Conservation (phyloP, 106 monocot genomes). For the Gastrodia elata region DNA sequence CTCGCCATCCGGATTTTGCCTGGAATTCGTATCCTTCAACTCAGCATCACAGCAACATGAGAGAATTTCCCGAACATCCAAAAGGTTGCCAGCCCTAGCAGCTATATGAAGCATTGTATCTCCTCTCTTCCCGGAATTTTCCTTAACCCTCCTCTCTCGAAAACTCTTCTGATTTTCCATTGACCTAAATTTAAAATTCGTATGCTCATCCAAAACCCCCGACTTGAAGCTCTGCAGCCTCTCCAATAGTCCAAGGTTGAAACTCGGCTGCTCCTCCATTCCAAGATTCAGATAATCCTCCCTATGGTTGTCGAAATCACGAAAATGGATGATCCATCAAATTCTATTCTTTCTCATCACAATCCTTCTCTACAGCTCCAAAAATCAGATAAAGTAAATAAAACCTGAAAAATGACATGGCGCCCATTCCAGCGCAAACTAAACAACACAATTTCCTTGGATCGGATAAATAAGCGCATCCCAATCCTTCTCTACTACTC, state of each 20-base stretch:
- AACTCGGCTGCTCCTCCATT: constrained; percentile 42
- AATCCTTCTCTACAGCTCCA: neutral
- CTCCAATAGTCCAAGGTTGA: constrained; percentile 5
- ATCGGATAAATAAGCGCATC: too few relatives aligned
- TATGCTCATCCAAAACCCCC: constrained; percentile 30
- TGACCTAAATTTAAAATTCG: constrained; percentile 19
- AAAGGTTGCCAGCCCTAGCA: constrained; percentile 36
- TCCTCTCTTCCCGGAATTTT: constrained; percentile 44
- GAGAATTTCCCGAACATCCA: constrained; percentile 36
- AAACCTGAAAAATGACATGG: too few relatives aligned
- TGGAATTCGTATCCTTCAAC: constrained; percentile 29
- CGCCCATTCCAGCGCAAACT: too few relatives aligned
- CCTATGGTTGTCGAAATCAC: neutral
- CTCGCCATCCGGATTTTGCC: constrained; percentile 60
- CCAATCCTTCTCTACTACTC: neutral
- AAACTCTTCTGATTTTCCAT: constrained; percentile 21
- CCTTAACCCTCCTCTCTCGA: constrained; percentile 38
- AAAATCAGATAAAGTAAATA: neutral
- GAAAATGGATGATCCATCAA: neutral
- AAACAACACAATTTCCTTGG: too few relatives aligned
- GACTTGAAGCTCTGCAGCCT: constrained; percentile 19
- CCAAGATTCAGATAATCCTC: neutral
- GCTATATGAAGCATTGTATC: constrained; percentile 52
- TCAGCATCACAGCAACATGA: constrained; percentile 14
- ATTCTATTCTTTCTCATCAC: neutral